Base-by-base conservation (phyloP, 2,329 filamentous ascomycete genomes). In the Phyllosticta citriasiana region DNA sequence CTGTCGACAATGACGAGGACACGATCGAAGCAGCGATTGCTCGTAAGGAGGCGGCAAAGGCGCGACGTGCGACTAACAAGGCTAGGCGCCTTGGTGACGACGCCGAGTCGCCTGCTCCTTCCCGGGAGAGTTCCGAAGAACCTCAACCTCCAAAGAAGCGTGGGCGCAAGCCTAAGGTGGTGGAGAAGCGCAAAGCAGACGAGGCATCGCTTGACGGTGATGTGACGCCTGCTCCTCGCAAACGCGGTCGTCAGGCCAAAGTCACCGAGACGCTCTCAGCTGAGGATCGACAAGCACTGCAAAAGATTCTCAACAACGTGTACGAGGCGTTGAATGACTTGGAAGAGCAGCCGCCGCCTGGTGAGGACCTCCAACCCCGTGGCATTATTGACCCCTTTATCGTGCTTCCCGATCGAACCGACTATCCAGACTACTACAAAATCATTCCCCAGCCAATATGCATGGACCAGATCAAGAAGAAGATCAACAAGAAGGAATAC, bases 401-500 rank as follows among this genome's bases (percentile, higher is more conserved):
- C 74, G 92, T 94, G 70, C 80, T 97, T 33, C 93, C 93, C 1
- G 88, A 91, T 51, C 95, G 91, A 78, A 87, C 87, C 63, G 86
- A 93, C 63, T 99, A 95, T 71, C 88, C 91, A 26, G 92, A 97
- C 72, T 99, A 99, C 78, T 99, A 97, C 73, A 78, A 93, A 71
- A 85, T 97, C 73, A 99, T 99, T 73, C 84, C 88, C 71, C 88
- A 87, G 60, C 94, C 94, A 0, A 97, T 99, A 70, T 93, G 89
- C 71, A 96, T 97, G 88, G 94, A 96, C 67, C 87, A 91, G 73
- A 96, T 99, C 70, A 86, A 90, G 72, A 89, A 88, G 72, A 93
- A 91, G 80, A 96, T 99, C 78, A 97, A 96, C 79, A 93, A 90
- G 75, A 90, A 95, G 70, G 90, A 97, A 71, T 99, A 99, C 74